A percentile compares a stretch with the other conserved stretches of the same genome.
Conservation (phyloP, 2,329 filamentous ascomycete genomes). For the Xylaria sp. region DNA sequence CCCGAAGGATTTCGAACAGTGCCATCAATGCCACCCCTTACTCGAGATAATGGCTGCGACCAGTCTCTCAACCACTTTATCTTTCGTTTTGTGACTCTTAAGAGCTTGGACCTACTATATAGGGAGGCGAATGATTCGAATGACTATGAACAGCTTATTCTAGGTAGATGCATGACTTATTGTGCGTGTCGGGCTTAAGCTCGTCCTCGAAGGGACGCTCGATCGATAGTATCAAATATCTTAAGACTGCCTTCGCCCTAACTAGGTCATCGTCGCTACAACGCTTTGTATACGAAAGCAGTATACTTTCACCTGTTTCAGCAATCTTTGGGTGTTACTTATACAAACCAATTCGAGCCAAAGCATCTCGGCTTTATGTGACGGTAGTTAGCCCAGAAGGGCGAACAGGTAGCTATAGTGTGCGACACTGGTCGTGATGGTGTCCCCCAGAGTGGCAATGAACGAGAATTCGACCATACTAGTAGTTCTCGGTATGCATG, state of each 20-base stretch:
- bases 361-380: neutral
- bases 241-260: neutral
- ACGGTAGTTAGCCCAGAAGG: neutral
- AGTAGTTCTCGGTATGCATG: slow-evolving; percentile 7
- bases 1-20: neutral
- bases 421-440: slow-evolving; percentile 5
- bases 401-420: neutral
- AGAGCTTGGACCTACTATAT: neutral
- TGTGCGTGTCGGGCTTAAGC: too few species aligned
- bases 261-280: neutral
- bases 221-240: neutral
- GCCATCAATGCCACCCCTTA: neutral
- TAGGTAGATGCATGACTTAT: too few species aligned
- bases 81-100: neutral
- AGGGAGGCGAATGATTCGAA: neutral
- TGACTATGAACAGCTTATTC: neutral
- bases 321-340: neutral
- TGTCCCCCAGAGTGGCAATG: neutral
- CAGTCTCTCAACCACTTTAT: neutral
- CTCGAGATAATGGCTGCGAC: neutral
- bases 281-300: neutral
- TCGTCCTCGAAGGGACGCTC: neutral
- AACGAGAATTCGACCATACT: neutral
- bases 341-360: neutral
- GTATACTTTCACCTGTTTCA: neutral